phyloP scores from a whole-genome alignment of 176 grass and related monocot genomes.

The Lolium rigidum region DNA sequence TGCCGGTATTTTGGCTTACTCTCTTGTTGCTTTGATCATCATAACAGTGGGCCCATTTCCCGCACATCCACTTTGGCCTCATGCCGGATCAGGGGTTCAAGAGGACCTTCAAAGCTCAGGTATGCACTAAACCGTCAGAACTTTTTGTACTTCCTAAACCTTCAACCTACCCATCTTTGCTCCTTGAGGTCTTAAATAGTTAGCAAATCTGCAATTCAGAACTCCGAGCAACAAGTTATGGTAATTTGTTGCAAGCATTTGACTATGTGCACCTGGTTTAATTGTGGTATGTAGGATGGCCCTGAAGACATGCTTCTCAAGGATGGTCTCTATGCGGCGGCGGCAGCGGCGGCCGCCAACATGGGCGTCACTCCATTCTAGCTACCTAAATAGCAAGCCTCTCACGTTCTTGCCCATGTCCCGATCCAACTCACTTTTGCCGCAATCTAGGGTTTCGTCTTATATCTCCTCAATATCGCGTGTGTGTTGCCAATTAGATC shows the following conservation, averaged over 20 bases:
- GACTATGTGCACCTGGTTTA: neutral
- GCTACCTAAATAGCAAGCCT: constrained; percentile 9
- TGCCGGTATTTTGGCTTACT: constrained; percentile 39
- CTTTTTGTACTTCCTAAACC: constrained; percentile 1
- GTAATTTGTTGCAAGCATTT: constrained; percentile 21
- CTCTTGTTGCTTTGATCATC: neutral
- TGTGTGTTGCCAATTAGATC: constrained; percentile 45
- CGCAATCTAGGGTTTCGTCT: constrained; percentile 42
- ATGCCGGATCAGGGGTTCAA: constrained; percentile 94
- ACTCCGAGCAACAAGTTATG: neutral
- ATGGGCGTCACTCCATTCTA: constrained; percentile 90
- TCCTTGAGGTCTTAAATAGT: constrained; percentile 32
- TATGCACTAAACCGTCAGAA: constrained; percentile 39
- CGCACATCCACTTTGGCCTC: constrained; percentile 97
- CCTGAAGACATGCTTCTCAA: constrained; percentile 91
- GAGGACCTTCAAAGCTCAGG: constrained; percentile 84
- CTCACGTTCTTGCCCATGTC: neutral
- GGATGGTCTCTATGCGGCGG: constrained; percentile 75
- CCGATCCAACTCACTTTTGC: neutral
- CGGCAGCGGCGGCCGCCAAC: constrained; percentile 54
- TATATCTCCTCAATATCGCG: constrained; percentile 45
- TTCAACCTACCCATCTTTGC: constrained; percentile 21
- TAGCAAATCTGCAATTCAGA: neutral
- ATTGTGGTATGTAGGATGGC: constrained; percentile 51
- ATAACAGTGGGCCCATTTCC: constrained; percentile 97